A percentile compares a stretch with the other conserved stretches of the same genome.
Conservation (phyloP, 78 protist species). For the Dictyostelium capitatum region DNA sequence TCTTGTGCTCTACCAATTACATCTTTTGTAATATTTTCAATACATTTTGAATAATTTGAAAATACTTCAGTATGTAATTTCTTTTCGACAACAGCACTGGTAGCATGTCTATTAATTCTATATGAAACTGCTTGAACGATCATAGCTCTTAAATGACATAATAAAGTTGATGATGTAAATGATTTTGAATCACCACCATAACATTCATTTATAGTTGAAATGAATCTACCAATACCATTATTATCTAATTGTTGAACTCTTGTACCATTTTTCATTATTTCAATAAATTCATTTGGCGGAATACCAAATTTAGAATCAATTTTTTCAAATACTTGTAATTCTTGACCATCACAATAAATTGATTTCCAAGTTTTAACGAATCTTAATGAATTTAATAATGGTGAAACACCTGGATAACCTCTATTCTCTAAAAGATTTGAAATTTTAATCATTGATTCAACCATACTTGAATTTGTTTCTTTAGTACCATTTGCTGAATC, state of each 20-base stretch:
- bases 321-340: background rate
- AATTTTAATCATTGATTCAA: background rate
- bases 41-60: constrained; percentile 19
- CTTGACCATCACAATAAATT: background rate
- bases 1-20: background rate
- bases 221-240: constrained; percentile 6
- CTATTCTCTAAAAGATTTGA: constrained; percentile 28
- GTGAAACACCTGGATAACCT: constrained; percentile 64
- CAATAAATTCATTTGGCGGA: constrained; percentile 69
- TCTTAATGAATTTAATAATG: constrained; percentile 9
- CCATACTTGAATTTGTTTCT: background rate
- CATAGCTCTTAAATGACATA: constrained; percentile 27
- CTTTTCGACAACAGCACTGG: constrained; percentile 10
- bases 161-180: background rate
- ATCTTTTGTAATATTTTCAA: background rate
- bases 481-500: background rate
- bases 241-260: background rate
- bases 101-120: constrained; percentile 41
- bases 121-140: constrained; percentile 51
- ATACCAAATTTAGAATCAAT: constrained; percentile 69
- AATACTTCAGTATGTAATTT: constrained; percentile 16
- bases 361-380: constrained; percentile 30
- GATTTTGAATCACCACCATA: background rate
- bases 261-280: constrained; percentile 14
- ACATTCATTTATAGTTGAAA: background rate